Evolutionary conservation across 441 rosid genomes (phyloP), one percentile per base, ranked within the genome.

Genomic region (Cnidoscolus chayamansa): DNA sequence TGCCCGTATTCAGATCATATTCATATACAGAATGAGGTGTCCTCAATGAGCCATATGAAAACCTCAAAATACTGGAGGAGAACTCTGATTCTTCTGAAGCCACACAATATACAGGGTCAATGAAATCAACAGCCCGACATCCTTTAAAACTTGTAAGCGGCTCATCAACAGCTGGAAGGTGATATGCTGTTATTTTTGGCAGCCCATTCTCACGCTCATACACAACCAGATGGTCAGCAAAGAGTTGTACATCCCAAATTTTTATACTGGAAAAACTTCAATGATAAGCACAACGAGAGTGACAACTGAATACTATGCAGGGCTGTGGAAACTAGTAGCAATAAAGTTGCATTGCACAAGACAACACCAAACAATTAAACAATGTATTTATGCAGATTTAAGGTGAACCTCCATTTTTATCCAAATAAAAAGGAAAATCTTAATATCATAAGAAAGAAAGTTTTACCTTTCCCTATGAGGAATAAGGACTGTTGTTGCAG

Each of bases 381-480:
- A 68, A 45, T 10, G 47, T 12, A 37, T 67, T 1, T 25, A 43
- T 65, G 45, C 50, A 72, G 48, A 16, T 12, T 31, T 3, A 12
- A 69, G 11, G 58, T 43, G 32, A 45, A 20, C 20, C 25, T 57
- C 48, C 19, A 57, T 20, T 50, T 58, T 67, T 31, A 49, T 7
- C n/a, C 48, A 76, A n/a, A 66, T 16, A 20, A 45, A 56, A n/a
- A 65, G 50, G 63, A 49, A 40, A 59, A 45, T 35, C 32, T 53
- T 30, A 66, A 40, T 47, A 25, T 30, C 30, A 51, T 63, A 63
- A 68, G 65, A 55, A 45, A 65, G 20, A 9, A 40, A 76, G 15
- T 53, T 16, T 77, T 73, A 91, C 98, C 96, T 94, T 76, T 85
- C 90, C 76, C 97, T 88, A 59, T 92, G 97, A 51, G 97, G 89